A percentile compares a stretch with the other conserved stretches of the same genome.
Evolutionary conservation across 345 rosid species (phyloP).

Genomic region (Citrus medica): DNA sequence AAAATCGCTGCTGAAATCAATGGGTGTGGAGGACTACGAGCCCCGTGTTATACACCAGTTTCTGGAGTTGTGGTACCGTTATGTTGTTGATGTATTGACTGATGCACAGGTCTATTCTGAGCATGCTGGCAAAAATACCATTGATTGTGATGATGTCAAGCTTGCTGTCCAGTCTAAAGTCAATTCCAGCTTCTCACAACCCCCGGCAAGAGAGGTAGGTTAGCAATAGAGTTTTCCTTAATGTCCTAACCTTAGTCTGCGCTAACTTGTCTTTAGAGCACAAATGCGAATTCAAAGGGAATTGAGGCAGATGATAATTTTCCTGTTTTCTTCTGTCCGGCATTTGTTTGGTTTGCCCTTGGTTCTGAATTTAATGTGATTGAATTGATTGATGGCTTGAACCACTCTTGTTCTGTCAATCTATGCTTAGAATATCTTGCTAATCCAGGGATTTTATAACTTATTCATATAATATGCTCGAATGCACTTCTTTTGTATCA

Average conservation of each 20-base stretch:
- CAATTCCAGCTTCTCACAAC: constrained; percentile 90
- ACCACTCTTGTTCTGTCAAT: not conserved
- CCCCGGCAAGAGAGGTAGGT: constrained; percentile 88
- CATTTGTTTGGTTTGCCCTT: not conserved
- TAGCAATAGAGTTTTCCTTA: not conserved
- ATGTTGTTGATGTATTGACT: constrained; percentile 69
- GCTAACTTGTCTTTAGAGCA: not conserved
- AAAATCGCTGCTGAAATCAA: constrained; percentile 73
- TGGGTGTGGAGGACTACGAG: constrained; percentile 92
- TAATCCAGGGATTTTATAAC: not conserved
- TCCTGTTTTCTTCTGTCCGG: not conserved
- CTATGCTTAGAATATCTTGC: not conserved
- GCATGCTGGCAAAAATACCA: constrained; percentile 72
- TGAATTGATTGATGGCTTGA: not conserved
- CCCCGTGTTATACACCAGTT: constrained; percentile 87
- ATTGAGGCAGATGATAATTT: not conserved
- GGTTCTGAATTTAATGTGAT: not conserved
- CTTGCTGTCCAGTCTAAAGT: constrained; percentile 90
- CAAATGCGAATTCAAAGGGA: not conserved
- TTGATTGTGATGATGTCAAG: constrained; percentile 85
- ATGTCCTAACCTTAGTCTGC: not conserved
- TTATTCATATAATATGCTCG: not conserved
- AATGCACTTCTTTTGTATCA: not conserved
- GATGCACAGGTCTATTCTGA: constrained; percentile 93
- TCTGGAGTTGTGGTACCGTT: constrained; percentile 88